phyloP scores from a whole-genome alignment of 2,329 filamentous ascomycete species.

The Colletotrichum endophyticum region DNA sequence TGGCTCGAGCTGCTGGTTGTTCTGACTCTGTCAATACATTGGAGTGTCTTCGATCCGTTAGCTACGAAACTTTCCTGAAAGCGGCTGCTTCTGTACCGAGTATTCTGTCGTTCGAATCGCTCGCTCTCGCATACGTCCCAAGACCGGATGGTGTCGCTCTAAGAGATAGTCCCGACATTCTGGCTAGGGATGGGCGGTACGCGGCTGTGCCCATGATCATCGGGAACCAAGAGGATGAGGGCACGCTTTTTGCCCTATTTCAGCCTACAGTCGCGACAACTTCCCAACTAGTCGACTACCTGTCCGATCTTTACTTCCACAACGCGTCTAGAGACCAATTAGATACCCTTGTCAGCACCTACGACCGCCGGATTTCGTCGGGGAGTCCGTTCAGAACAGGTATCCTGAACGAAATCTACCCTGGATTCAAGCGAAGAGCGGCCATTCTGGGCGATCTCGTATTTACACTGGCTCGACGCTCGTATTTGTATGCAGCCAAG shows the following conservation, averaged over 20 bases:
- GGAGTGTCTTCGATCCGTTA: constrained; percentile 66
- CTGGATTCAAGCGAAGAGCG: constrained; percentile 77
- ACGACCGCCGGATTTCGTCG: constrained; percentile 57
- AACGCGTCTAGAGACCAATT: constrained; percentile 57
- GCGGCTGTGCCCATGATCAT: constrained; percentile 59
- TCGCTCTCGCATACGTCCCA: constrained; percentile 76
- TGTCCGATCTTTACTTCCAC: constrained; percentile 65
- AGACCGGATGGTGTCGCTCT: constrained; percentile 72
- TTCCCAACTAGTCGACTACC: constrained; percentile 63
- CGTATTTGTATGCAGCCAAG: constrained; percentile 58
- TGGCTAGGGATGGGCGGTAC: constrained; percentile 55
- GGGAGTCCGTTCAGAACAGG: constrained; percentile 78
- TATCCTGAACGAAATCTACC: constrained; percentile 73
- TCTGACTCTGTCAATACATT: constrained; percentile 59
- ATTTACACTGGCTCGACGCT: constrained; percentile 74
- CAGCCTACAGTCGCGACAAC: constrained; percentile 71
- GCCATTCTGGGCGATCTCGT: constrained; percentile 77
- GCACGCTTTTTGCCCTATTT: constrained; percentile 75
- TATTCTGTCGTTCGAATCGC: constrained; percentile 68
- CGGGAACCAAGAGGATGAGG: constrained; percentile 82
- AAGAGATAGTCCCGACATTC: constrained; percentile 65
- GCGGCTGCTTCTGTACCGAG: constrained; percentile 75
- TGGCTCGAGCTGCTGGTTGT: constrained; percentile 69
- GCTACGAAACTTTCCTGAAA: constrained; percentile 65
- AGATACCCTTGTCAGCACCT: constrained; percentile 63